Evolutionary conservation across 2,329 filamentous ascomycete species (phyloP), one percentile per base, ranked within the genome.

Genomic region (Calonectria pteridis): DNA sequence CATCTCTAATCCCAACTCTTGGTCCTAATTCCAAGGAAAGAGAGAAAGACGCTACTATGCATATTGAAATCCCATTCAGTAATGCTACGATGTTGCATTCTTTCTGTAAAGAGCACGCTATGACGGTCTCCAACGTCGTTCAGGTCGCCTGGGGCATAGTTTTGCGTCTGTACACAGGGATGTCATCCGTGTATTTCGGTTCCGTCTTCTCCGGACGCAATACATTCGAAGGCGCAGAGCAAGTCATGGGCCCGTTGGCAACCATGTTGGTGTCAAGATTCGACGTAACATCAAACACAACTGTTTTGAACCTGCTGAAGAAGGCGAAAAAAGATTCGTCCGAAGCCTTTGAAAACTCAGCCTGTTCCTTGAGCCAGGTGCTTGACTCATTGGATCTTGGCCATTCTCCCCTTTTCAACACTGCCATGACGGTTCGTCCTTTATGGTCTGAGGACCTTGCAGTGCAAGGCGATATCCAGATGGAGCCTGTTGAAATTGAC

Each of bases 191-290:
- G 55, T 62, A 37, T 62, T 62, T 62, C 33, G 55, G 55, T 37
- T 62, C 31, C 33, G 55, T 62, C 55, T 62, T 62, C 33, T 62
- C 55, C 35, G 55, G 55, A 23, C 33, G 55, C 33, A 62, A 62
- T 62, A 40, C 55, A 35, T 62, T 62, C n/a, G 55, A 62, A 62
- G 55, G 55, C 55, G 55, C 55, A 43, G 55, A 62, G 55, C 55
- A 62, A 26, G 55, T 62, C 40, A 62, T 62, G 33, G 55, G 55
- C n/a, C 55, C 55, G 11, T 28, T 62, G 55, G 55, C 55, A 29
- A 62, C 55, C 23, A 62, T 62, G 55, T 37, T 62, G 55, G 55
- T 62, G n/a, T 62, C 55, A 35, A 62, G 55, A 62, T 23, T 62
- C 33, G 55, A 62, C n/a, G 55, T 62, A 35, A 62, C 23, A 33